Evolutionary conservation across 257 asterid species (phyloP).

Genomic region (Nicotiana sylvestris): DNA sequence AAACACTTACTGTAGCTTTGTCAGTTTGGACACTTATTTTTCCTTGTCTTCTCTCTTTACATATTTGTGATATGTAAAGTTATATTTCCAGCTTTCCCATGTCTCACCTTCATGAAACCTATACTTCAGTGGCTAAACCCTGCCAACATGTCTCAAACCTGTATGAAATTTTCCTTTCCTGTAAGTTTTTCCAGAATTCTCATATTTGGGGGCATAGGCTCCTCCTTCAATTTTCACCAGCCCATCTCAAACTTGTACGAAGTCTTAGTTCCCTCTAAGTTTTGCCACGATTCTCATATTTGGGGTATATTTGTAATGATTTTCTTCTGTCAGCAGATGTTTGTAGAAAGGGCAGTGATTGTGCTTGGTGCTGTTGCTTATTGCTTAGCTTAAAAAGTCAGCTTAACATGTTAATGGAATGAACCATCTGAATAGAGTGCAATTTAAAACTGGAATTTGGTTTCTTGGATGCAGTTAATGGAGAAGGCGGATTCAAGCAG

Average conservation of each 20-base stretch:
- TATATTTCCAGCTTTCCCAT: background rate
- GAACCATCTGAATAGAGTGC: background rate
- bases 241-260: background rate
- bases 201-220: background rate
- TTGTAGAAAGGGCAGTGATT: background rate
- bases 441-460: constrained; percentile 1
- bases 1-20: background rate
- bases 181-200: background rate
- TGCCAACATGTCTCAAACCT: background rate
- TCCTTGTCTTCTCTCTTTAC: background rate
- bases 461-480: constrained; percentile 57
- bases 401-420: background rate
- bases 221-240: constrained; percentile 2
- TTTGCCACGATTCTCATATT: background rate
- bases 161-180: background rate
- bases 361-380: background rate
- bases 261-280: background rate
- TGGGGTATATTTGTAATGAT: background rate
- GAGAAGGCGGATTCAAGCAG: constrained; percentile 96
- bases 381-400: background rate
- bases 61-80: background rate
- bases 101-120: background rate
- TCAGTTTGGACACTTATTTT: background rate
- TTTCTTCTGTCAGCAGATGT: background rate
- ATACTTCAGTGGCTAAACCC: background rate